Evolutionary conservation across 768 basidiomycete species (phyloP).

Genomic region (Collybia sp.): DNA sequence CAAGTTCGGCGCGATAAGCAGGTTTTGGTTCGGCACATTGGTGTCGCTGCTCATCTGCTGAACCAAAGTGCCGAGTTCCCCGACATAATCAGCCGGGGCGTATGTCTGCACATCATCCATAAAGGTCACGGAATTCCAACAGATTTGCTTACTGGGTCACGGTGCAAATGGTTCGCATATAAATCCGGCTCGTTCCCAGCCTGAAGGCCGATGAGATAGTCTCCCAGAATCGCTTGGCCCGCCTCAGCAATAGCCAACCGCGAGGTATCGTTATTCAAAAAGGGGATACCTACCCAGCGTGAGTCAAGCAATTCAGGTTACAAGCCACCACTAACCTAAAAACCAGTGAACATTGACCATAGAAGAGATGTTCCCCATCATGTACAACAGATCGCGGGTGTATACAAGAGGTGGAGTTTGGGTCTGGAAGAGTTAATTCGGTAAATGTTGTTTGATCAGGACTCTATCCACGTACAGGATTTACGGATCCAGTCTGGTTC

Average conservation of each 20-base stretch:
- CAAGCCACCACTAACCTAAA: conserved; percentile 32
- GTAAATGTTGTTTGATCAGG: not conserved
- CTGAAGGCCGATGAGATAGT: conserved; percentile 62
- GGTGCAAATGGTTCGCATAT: conserved; percentile 24
- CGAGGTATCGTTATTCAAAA: conserved; percentile 58
- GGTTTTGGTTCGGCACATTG: conserved; percentile 27
- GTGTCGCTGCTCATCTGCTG: conserved; percentile 36
- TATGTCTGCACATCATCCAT: conserved; percentile 21
- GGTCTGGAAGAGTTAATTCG: conserved; percentile 29
- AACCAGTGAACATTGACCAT: conserved; percentile 66
- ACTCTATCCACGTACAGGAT: conserved; percentile 8
- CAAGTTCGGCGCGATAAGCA: conserved; percentile 58
- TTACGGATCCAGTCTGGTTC: conserved; percentile 8
- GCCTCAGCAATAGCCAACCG: conserved; percentile 49
- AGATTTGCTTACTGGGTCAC: not conserved
- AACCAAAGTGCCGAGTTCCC: conserved; percentile 48
- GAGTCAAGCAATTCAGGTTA: not conserved
- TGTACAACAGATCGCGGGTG: conserved; percentile 61
- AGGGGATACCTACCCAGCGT: conserved; percentile 39
- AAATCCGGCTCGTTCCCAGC: conserved; percentile 81
- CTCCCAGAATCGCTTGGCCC: conserved; percentile 59
- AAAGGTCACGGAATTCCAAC: not conserved
- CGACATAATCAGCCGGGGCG: conserved; percentile 39
- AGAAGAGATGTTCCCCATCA: conserved; percentile 54
- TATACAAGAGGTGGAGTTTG: conserved; percentile 64